Conservation (phyloP, 75 land plant genomes). For the Selaginella tamariscina region DNA sequence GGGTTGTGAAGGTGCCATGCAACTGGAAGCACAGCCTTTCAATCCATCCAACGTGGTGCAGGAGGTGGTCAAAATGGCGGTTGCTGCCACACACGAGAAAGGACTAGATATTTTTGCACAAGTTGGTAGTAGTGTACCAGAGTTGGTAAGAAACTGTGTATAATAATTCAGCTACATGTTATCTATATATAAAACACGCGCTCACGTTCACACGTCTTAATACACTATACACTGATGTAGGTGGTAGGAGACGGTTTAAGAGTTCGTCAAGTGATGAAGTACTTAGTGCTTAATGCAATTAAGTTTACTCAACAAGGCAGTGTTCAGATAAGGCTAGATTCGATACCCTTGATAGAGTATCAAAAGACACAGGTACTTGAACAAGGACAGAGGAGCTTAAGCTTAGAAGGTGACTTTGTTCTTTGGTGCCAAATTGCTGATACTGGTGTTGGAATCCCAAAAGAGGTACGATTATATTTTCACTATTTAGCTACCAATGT, state of each 20-base stretch:
- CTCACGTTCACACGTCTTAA: too few species aligned
- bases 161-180: not conserved
- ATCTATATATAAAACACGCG: too few species aligned
- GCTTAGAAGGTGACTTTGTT: not conserved
- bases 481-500: too few species aligned
- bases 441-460: constrained; percentile 24
- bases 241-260: constrained; percentile 18
- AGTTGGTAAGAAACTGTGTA: not conserved
- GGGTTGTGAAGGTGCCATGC: constrained; percentile 12
- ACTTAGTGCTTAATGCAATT: constrained; percentile 24
- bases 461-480: constrained; percentile 16
- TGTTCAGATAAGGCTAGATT: constrained; percentile 12
- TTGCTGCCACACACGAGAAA: constrained; percentile 23
- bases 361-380: not conserved
- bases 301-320: constrained; percentile 21
- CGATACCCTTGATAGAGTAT: not conserved
- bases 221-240: too few species aligned
- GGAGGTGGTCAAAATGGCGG: constrained; percentile 21
- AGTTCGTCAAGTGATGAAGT: constrained; percentile 21
- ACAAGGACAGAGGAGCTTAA: too few species aligned
- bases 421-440: constrained; percentile 22
- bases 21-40: constrained; percentile 20
- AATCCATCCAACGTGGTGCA: constrained; percentile 22
- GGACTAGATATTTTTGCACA: constrained; percentile 10
- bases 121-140: constrained; percentile 11